A percentile compares a stretch with the other conserved stretches of the same genome.
These are phyloP conservation scores for Aspergillus haitiensis DNA, from an alignment of 495 filamentous ascomycete genomes.

Conservation along the genomic window DNA sequence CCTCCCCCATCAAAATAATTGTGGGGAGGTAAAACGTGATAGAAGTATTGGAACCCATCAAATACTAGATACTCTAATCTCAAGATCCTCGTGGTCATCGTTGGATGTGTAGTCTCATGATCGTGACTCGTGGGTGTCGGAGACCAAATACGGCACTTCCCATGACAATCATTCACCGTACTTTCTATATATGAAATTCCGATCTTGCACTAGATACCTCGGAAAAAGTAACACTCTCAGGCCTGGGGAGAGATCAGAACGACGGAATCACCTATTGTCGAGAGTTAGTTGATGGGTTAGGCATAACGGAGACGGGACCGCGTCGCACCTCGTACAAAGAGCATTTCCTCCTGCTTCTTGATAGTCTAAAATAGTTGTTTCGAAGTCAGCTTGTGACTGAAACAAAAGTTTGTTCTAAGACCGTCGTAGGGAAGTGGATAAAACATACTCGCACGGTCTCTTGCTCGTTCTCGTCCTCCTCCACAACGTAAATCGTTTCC, in stretches of 20 bases:
- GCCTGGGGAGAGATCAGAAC: constrained; percentile 89
- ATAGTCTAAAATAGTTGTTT: constrained; percentile 63
- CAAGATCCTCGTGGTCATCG: constrained; percentile 3
- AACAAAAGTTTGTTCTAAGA: background rate
- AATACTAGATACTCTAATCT: background rate
- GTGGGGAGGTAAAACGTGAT: background rate
- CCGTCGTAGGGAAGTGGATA: constrained; percentile 12
- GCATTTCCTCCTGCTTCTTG: constrained; percentile 96
- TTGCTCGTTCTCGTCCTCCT: constrained; percentile 81
- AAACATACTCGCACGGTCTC: constrained; percentile 63
- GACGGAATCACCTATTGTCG: constrained; percentile 78
- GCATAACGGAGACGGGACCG: background rate
- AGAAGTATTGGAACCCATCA: constrained; percentile 4
- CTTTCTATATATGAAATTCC: constrained; percentile 12
- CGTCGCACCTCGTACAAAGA: constrained; percentile 90
- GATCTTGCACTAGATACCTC: constrained; percentile 15
- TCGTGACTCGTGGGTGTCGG: constrained; percentile 27
- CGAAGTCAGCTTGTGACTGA: constrained; percentile 14
- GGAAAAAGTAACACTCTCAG: constrained; percentile 19
- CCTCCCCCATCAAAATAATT: background rate
- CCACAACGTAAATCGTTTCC: constrained; percentile 90
- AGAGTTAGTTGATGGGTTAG: constrained; percentile 12
- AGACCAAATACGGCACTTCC: background rate
- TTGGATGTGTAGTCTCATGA: constrained; percentile 34
- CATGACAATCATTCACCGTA: background rate